These are phyloP conservation scores for Plasmodium reichenowi DNA, from an alignment of 169 alveolate species.

Conservation along the genomic window DNA sequence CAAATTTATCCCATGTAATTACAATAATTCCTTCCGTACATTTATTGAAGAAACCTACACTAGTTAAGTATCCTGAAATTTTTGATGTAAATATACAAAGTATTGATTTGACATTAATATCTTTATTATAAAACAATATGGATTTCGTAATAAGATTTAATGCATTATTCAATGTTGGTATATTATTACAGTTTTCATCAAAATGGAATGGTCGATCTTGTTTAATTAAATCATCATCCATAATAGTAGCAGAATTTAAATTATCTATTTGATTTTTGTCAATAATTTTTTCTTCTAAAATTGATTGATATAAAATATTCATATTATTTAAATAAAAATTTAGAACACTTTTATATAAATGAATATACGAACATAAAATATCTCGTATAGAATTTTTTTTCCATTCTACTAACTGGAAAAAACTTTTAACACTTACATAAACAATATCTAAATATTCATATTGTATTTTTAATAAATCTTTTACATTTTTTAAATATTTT, in stretches of 20 bases:
- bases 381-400: constrained; percentile 55
- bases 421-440: constrained; percentile 29
- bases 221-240: constrained; percentile 53
- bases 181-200: constrained; percentile 15
- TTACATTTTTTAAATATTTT: constrained; percentile 68
- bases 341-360: constrained; percentile 58
- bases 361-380: constrained; percentile 61
- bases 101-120: constrained; percentile 53
- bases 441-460: constrained; percentile 65
- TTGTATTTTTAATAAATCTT: constrained; percentile 65
- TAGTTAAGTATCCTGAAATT: constrained; percentile 59
- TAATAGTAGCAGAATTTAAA: constrained; percentile 18
- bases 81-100: constrained; percentile 53
- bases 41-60: constrained; percentile 72
- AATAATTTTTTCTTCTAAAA: constrained; percentile 55
- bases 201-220: constrained; percentile 19
- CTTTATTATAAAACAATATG: constrained; percentile 27
- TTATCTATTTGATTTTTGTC: constrained; percentile 55
- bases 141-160: constrained; percentile 39
- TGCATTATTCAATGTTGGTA: constrained; percentile 61
- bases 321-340: constrained; percentile 66
- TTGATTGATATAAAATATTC: constrained; percentile 64
- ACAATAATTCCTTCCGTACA: constrained; percentile 55
- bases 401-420: constrained; percentile 74
- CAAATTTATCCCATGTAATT: constrained; percentile 65